Evolutionary conservation across 1,284 basidiomycete species (phyloP), one percentile per base, ranked within the genome.

Genomic region (Irpex sp.): DNA sequence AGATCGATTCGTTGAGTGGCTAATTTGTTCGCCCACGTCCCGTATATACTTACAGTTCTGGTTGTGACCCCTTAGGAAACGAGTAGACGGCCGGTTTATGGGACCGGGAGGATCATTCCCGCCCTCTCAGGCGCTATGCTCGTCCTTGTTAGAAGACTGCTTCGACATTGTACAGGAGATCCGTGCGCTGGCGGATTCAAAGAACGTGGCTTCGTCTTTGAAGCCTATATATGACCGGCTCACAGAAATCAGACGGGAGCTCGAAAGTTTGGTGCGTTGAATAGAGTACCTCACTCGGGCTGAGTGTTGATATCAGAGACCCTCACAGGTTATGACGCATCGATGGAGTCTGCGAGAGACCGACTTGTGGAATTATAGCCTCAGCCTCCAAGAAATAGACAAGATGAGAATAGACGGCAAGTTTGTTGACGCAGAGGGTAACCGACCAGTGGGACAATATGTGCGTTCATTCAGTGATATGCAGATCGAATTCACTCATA

Each of bases 91-190:
- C 61, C 97, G 97, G 74, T 98, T 98, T 76, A 80, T 98, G 23
- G 94, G 94, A 3, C 94, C 94, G 10, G 93, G 93, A 18, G 96
- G 95, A 48, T 89, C 86, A 49, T 90, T 98, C 0, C 94, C 96
- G 10, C 84, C 90, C 53, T 96, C 95, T 7, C 96, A 98, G 74
- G 93, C 92, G 1, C 74, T 91, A n/a, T 91, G 90, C 67, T 88
- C 88, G 0, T 96, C 96, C 1, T 78, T 99, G 35, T 80, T 99
- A 10, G 96, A 99, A 75, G 94, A 96, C 70, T 97, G 94, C 73
- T 99, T 99, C 74, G 96, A 99, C 62, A 93, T 98, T 63, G 83
- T 88, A 51, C 95, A 99, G 75, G 96, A 99, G 74, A 95, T 99
- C 77, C 91, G 93, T 67, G 95, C 96, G 3, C 84, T 93, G 65